These are phyloP conservation scores for Chrysosporium keratinophilum DNA, from an alignment of 2,329 filamentous ascomycete species.

Conservation along the genomic window DNA sequence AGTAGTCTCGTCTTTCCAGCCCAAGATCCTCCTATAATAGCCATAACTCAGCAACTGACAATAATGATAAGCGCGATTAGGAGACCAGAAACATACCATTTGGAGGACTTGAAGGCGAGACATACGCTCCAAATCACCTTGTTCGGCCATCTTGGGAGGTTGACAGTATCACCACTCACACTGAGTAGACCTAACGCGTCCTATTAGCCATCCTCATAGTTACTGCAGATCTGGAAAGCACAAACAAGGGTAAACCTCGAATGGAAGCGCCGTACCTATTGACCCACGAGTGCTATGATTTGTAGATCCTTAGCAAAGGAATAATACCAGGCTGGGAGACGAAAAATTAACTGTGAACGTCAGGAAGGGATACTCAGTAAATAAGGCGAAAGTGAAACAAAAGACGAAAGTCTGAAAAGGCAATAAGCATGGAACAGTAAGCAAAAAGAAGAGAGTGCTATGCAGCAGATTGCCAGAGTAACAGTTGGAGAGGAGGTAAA, in stretches of 20 bases:
- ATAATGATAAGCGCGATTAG: background rate
- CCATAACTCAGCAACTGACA: background rate
- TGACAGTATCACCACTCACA: background rate
- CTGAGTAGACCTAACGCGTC: background rate
- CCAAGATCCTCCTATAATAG: slow-evolving; percentile 30
- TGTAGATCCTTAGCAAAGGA: background rate
- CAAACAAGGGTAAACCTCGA: background rate
- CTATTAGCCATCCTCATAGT: background rate
- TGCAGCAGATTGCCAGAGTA: background rate
- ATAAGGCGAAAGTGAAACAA: background rate
- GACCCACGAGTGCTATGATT: background rate
- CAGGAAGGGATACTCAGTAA: background rate
- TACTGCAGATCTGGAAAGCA: too few species aligned
- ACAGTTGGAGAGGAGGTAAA: background rate
- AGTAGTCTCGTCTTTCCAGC: slow-evolving; percentile 27
- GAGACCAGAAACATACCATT: slow-evolving; percentile 19
- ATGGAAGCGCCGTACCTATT: background rate
- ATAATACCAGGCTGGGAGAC: background rate
- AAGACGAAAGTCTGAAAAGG: background rate
- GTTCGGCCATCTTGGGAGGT: slow-evolving; percentile 10
- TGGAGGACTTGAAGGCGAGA: slow-evolving; percentile 23
- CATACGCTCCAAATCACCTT: slow-evolving; percentile 16
- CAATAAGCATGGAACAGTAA: background rate
- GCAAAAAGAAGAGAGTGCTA: background rate
- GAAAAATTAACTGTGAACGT: background rate